Evolutionary conservation across 495 filamentous ascomycete genomes (phyloP).

Genomic region (Bryoglossum gracile): DNA sequence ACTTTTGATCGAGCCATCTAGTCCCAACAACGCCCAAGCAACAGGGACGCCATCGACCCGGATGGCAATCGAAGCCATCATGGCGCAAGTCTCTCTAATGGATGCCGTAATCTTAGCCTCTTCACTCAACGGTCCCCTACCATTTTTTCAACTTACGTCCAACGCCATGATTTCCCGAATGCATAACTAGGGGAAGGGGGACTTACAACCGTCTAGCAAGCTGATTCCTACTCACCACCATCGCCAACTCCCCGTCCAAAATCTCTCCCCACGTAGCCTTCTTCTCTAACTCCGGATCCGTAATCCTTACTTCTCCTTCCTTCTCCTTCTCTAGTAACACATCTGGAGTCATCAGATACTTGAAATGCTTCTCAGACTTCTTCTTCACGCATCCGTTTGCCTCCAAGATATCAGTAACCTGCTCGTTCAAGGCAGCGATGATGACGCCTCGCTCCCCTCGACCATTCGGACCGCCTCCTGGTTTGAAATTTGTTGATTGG

Average conservation of each 20-base stretch:
- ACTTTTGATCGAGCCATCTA: conserved; percentile 30
- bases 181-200: background rate
- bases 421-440: conserved; percentile 31
- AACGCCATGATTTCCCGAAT: background rate
- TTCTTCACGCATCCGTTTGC: conserved; percentile 8
- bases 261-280: conserved; percentile 22
- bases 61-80: background rate
- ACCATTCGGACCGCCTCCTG: background rate
- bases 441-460: conserved; percentile 6
- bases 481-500: conserved; percentile 1
- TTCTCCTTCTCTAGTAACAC: background rate
- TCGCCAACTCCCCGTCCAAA: conserved; percentile 18
- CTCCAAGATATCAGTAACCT: conserved; percentile 17
- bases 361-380: conserved; percentile 21
- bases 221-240: conserved; percentile 31
- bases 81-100: background rate
- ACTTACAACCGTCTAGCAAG: conserved; percentile 4
- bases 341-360: background rate
- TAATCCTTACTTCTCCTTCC: background rate
- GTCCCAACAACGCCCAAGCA: conserved; percentile 38
- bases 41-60: background rate
- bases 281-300: conserved; percentile 25
- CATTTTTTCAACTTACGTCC: no score
- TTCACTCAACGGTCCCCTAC: no score
- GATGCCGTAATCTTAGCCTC: no score